A percentile compares a stretch with the other conserved stretches of the same genome.
Conservation (phyloP, 768 basidiomycete species). For the Amanita muscaria region DNA sequence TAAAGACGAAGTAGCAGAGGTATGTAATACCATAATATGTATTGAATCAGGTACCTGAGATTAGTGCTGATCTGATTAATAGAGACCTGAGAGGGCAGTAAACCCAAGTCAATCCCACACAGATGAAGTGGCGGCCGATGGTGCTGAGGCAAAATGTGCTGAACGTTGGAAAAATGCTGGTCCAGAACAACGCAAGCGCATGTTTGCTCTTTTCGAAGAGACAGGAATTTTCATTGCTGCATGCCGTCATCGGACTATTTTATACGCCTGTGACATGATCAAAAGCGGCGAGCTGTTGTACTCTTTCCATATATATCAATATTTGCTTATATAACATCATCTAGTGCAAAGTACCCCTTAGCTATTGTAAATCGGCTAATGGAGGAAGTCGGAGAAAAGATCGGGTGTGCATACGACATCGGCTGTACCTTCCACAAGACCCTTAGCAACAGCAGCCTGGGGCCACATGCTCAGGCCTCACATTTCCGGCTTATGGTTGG, state of each 20-base stretch:
- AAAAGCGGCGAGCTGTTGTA: conserved; percentile 11
- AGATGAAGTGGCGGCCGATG: conserved; percentile 1
- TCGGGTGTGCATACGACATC: conserved; percentile 5
- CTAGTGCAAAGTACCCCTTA: conserved; percentile 1
- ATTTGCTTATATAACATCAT: neutral
- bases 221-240: conserved; percentile 15
- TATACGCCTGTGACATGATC: conserved; percentile 13
- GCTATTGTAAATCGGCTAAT: conserved; percentile 1
- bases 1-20: conserved; percentile 10
- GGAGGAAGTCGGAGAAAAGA: neutral
- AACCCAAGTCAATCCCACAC: neutral
- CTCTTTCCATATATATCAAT: neutral
- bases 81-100: conserved; percentile 1
- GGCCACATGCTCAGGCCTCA: neutral
- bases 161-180: conserved; percentile 14
- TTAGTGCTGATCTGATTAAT: neutral
- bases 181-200: conserved; percentile 13
- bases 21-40: neutral
- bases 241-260: conserved; percentile 15
- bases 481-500: neutral
- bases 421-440: conserved; percentile 1
- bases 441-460: neutral
- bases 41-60: neutral
- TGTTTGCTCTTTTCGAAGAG: conserved; percentile 16
- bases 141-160: conserved; percentile 5